These are phyloP conservation scores for Cokeromyces recurvatus DNA, from an alignment of 371 early-diverging fungal species.

Conservation along the genomic window DNA sequence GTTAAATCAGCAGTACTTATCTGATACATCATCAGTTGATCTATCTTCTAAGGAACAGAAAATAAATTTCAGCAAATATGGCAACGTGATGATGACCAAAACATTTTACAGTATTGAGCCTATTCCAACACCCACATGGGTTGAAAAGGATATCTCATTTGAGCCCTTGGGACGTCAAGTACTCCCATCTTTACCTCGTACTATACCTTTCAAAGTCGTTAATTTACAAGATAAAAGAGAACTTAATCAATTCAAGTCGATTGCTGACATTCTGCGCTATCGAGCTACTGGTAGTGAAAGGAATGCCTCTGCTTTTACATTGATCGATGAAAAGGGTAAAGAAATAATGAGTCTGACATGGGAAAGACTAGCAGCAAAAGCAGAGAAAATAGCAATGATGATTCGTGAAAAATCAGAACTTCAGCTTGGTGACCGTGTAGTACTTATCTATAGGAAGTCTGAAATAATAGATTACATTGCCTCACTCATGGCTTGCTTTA, in stretches of 20 bases:
- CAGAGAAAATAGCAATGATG: slow-evolving; percentile 64
- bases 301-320: slow-evolving; percentile 51
- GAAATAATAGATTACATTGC: slow-evolving; percentile 74
- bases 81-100: slow-evolving; percentile 21
- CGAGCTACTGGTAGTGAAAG: slow-evolving; percentile 41
- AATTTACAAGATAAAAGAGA: slow-evolving; percentile 22
- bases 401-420: slow-evolving; percentile 54
- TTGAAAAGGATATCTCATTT: slow-evolving; percentile 4
- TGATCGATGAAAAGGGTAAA: slow-evolving; percentile 67
- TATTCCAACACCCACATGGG: slow-evolving; percentile 13
- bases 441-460: slow-evolving; percentile 66
- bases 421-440: slow-evolving; percentile 59
- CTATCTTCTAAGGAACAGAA: not conserved
- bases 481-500: slow-evolving; percentile 72
- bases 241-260: slow-evolving; percentile 35
- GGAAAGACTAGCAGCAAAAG: slow-evolving; percentile 64
- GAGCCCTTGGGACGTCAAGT: slow-evolving; percentile 30
- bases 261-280: slow-evolving; percentile 53
- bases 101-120: slow-evolving; percentile 27
- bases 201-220: slow-evolving; percentile 23
- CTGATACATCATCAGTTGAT: too few relatives aligned
- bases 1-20: too few relatives aligned
- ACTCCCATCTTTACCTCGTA: slow-evolving; percentile 28
- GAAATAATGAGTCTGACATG: slow-evolving; percentile 61
- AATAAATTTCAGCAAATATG: slow-evolving; percentile 15